A percentile compares a stretch with the other conserved stretches of the same genome.
Conservation (phyloP, 164 flowering plant genomes). For the Dillenia suffruticosa region DNA sequence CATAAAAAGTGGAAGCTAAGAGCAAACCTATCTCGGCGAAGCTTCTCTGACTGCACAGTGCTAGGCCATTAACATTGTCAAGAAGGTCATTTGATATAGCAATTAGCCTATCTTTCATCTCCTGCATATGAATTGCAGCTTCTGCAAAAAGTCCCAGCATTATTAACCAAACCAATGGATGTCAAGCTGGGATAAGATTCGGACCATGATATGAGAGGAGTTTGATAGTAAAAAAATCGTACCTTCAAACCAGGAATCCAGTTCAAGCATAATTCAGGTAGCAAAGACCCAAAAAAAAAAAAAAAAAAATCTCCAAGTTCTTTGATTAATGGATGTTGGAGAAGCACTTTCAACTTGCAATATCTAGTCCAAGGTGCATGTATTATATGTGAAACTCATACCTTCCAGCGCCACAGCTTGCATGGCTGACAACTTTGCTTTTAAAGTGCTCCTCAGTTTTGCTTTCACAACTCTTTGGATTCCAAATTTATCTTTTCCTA, state of each 20-base stretch:
- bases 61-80: constrained; percentile 55
- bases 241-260: constrained; percentile 86
- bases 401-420: too few relatives aligned
- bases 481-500: too few relatives aligned
- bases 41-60: constrained; percentile 47
- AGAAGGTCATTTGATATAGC: constrained; percentile 82
- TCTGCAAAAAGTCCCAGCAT: constrained; percentile 85
- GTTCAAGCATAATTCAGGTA: constrained; percentile 51
- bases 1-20: neutral
- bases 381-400: too few relatives aligned
- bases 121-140: constrained; percentile 70
- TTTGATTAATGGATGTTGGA: too few relatives aligned
- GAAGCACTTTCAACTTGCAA: too few relatives aligned
- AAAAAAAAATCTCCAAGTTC: too few relatives aligned
- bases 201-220: neutral
- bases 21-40: constrained; percentile 81
- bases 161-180: constrained; percentile 14
- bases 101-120: constrained; percentile 83
- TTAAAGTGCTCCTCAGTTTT: too few relatives aligned
- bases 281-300: too few relatives aligned
- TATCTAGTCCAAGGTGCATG: too few relatives aligned
- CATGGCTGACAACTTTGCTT: too few relatives aligned
- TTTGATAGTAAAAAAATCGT: constrained; percentile 1
- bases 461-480: too few relatives aligned
- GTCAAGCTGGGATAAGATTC: constrained; percentile 6